Evolutionary conservation across 306 rosid genomes (phyloP).

Genomic region (Casuarina glauca): DNA sequence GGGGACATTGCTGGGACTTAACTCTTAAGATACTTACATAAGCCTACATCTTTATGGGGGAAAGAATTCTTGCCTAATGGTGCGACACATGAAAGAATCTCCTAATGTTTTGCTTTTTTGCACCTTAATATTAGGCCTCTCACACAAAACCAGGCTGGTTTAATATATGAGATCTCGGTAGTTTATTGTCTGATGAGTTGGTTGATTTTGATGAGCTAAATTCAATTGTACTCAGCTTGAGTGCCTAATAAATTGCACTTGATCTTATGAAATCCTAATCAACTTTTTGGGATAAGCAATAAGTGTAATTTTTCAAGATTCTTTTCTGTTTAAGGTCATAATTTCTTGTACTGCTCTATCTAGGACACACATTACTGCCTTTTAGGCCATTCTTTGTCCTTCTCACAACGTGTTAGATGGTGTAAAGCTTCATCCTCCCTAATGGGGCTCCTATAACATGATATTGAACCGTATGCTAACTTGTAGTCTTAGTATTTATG

Average conservation of each 20-base stretch:
- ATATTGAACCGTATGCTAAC: not conserved
- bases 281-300: not conserved
- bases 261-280: not conserved
- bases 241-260: not conserved
- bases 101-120: not conserved
- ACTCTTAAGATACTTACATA: not conserved
- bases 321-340: not conserved
- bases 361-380: not conserved
- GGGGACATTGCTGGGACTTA: constrained; percentile 7
- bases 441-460: not conserved
- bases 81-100: not conserved
- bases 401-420: not conserved
- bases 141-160: not conserved
- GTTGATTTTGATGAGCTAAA: not conserved
- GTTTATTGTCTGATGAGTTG: not conserved
- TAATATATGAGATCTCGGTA: not conserved
- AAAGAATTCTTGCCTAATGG: too few species aligned
- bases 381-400: not conserved
- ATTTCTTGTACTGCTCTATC: not conserved
- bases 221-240: not conserved
- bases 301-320: not conserved
- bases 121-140: not conserved
- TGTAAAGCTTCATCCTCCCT: not conserved
- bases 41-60: not conserved
- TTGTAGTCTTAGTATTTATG: not conserved